These are phyloP conservation scores for Eleusine coracana DNA, from an alignment of 176 grass and related monocot genomes.

Conservation along the genomic window DNA sequence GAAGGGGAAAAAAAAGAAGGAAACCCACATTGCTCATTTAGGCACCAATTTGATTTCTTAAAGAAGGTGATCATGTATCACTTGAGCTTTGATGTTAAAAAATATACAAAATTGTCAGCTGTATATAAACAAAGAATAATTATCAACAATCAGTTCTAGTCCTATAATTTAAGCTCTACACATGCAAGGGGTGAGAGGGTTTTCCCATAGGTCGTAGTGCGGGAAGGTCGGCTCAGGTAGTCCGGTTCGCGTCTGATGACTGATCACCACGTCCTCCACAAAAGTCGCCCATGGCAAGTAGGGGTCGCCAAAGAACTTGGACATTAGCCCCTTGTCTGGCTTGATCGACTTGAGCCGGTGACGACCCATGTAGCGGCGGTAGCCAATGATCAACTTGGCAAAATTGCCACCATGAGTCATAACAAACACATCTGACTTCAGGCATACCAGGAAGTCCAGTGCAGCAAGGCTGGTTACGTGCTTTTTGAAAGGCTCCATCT, in stretches of 20 bases:
- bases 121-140: conserved; percentile 45
- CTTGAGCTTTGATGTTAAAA: conserved; percentile 4
- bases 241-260: conserved; percentile 86
- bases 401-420: conserved; percentile 98
- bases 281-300: conserved; percentile 91
- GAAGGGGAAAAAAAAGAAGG: neutral
- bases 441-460: conserved; percentile 89
- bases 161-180: neutral
- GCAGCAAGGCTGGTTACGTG: conserved; percentile 95
- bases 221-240: conserved; percentile 89
- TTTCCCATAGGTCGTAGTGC: conserved; percentile 97
- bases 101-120: conserved; percentile 1
- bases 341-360: conserved; percentile 94
- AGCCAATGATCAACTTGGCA: conserved; percentile 88
- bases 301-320: conserved; percentile 85
- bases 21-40: neutral
- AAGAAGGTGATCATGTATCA: neutral
- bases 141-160: conserved; percentile 23
- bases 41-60: neutral
- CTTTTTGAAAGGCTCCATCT: conserved; percentile 93
- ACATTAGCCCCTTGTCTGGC: conserved; percentile 92
- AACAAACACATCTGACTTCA: conserved; percentile 91
- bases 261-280: conserved; percentile 82
- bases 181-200: conserved; percentile 45
- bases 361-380: conserved; percentile 80